These are phyloP conservation scores for Gynochthodes officinalis DNA, from an alignment of 257 asterid species.

Conservation along the genomic window DNA sequence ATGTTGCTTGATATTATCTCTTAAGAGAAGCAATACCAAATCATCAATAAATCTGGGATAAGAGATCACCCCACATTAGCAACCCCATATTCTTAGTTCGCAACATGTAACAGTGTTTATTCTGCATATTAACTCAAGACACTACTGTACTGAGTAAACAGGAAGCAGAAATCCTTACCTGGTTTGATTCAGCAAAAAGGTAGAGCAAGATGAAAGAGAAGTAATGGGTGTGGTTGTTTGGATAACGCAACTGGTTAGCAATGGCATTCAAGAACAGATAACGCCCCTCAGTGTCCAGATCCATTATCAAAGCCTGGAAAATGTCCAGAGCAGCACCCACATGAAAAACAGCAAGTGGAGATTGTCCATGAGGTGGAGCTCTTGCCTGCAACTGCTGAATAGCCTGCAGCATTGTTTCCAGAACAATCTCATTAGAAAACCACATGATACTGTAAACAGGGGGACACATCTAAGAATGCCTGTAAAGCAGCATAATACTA, in stretches of 20 bases:
- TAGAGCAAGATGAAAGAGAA: conserved; percentile 86
- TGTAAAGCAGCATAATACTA: no score
- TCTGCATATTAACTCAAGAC: not conserved
- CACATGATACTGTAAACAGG: not conserved
- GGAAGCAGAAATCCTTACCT: conserved; percentile 35
- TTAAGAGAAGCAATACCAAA: not conserved
- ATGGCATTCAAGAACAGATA: conserved; percentile 90
- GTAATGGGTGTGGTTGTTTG: conserved; percentile 93
- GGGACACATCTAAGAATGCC: no score
- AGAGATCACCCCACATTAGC: not conserved
- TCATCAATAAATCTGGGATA: not conserved
- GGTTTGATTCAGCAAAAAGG: conserved; percentile 79
- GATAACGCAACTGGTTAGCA: conserved; percentile 96
- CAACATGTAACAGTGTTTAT: not conserved
- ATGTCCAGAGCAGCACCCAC: conserved; percentile 88
- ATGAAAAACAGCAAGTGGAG: conserved; percentile 53
- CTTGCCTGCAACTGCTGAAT: conserved; percentile 83
- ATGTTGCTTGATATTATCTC: not conserved
- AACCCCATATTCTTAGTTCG: not conserved
- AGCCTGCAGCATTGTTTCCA: conserved; percentile 43
- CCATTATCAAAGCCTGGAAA: conserved; percentile 73
- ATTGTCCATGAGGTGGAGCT: conserved; percentile 61
- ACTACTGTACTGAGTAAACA: not conserved
- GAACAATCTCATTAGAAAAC: conserved; percentile 1
- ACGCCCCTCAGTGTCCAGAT: conserved; percentile 93